Evolutionary conservation across 176 grass and related monocot genomes (phyloP).

Genomic region (Hordeum vulgare): MorexV3_pseudomolecules_assembly NC_058521.1:170124620-170125119

Average conservation of each 20-base stretch:
- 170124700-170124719: conserved; percentile 72
- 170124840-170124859: conserved; percentile 58
- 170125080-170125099: not conserved
- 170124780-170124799: conserved; percentile 29
- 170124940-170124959: not conserved
- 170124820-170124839: conserved; percentile 46
- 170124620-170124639: not conserved
- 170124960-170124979: not conserved
- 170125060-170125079: not conserved
- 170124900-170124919: conserved; percentile 50
- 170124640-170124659: not conserved
- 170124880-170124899: conserved; percentile 68
- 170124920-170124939: conserved; percentile 40
- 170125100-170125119: not conserved
- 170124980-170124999: not conserved
- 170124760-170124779: conserved; percentile 21
- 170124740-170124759: conserved; percentile 22
- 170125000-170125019: not conserved
- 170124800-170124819: conserved; percentile 25
- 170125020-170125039: not conserved
- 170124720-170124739: conserved; percentile 40
- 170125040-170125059: not conserved
- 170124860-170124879: conserved; percentile 62
- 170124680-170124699: conserved; percentile 41
- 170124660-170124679: conserved; percentile 29